Base-by-base conservation (phyloP, 352 stramenopile species). In the Pythium myriotylum region DNA sequence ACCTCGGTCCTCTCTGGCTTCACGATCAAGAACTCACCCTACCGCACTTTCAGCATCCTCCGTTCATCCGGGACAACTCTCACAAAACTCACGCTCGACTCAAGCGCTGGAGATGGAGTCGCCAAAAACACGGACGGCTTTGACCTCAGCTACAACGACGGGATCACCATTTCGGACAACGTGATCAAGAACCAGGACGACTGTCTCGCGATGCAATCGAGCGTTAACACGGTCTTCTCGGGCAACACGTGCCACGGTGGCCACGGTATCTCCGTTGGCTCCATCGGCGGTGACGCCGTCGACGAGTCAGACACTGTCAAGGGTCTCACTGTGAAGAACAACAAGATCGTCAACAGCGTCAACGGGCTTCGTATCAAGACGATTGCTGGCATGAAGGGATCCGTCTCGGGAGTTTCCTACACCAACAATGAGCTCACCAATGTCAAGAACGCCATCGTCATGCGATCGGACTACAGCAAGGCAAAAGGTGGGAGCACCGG, bases 61-160 rank as follows among this genome's bases (percentile, higher is more conserved):
- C 65, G 23, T 22, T 65, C 33, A 26, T 53, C 50, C 17, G 8
- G 62, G 7, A 79, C 61, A 1, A 72, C 59, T 13, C 24, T 74
- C 29, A 61, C 39, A 2, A 54, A 64, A 2, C 59, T 78, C 17
- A 78, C 63, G 12, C 42, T 78, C 19, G 70, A 76, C 63, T 65
- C 62, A 0, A 72, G 59, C 22, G 50, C 62, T 17, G 70, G 70
- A 23, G 48, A 73, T 37, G 62, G 53, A 12, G 24, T 70, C 24
- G 66, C 65, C 26, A 70, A 70, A 32, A 78, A 78, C 56, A 74
- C 71, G 48, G 71, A 73, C 52, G 71, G 57, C 55, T 76, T 76
- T 24, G 64, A 73, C n/a, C 32, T 76, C 14, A 60, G 58, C 54
- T 16, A 20, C 12, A 69, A 70, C 54, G 40, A 55, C 39, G 46